Base-by-base conservation (phyloP, 2,329 filamentous ascomycete species). In the Fusarium virguliforme region DNA sequence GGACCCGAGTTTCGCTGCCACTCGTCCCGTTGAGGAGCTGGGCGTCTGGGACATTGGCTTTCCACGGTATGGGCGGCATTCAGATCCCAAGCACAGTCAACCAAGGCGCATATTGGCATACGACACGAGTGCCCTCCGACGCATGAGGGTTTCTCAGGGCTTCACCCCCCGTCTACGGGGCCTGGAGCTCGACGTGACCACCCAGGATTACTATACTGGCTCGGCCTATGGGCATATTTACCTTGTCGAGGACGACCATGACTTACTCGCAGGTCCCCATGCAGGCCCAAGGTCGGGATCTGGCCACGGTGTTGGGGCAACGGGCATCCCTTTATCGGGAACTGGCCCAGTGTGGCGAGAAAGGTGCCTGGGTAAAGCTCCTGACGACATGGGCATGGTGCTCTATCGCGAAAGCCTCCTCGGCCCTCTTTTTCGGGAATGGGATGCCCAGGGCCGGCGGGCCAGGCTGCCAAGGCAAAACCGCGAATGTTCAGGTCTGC, bases 31-130 rank as follows among this genome's bases (percentile, higher is more conserved):
- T 15, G 89, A 91, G 75, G 83, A 85, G 35, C 79, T 91, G 30
- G 84, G 84, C 15, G 80, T 91, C 9, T 91, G 88, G 88, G 85
- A 91, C 60, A 87, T 91, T 40, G 85, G 85, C 3, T 78, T 79
- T 0, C 79, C 83, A 12, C 2, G 43, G 9, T 15, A 6, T n/a
- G 24, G 26, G 8, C 5, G 15, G 26, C 15, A 15, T 48, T 26
- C 15, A 30, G 15, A 48, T 18, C 18, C 18, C 18, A 18, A 18
- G 8, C 46, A 24, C 8, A 34, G 53, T 30, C 34, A 51, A n/a
- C 18, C 58, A 9, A 6, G 22, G 5, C 37, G 26, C 34, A 13
- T 55, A 13, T 8, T 40, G 8, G 40, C 38, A 10, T 85, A 90
- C 73, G 81, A 80, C 2, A 87, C 85, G 77, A 76, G 79, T 15